These are phyloP conservation scores for Podospora conica DNA, from an alignment of 495 filamentous ascomycete genomes.

Conservation along the genomic window DNA sequence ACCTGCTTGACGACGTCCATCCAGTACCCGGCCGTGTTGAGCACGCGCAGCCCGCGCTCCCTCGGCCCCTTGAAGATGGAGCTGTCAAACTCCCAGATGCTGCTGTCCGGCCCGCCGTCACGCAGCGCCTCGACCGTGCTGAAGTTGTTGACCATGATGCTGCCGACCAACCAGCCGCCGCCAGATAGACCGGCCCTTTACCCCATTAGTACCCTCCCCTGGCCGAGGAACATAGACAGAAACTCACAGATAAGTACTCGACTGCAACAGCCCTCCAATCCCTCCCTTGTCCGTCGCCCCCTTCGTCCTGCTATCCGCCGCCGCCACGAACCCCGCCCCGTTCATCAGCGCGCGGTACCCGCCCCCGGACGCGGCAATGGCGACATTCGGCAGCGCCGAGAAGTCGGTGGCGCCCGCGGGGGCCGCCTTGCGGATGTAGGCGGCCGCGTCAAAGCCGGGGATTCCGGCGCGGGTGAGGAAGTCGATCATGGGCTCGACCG, in stretches of 20 bases:
- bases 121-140: conserved; percentile 61
- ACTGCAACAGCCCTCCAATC: conserved; percentile 80
- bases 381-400: conserved; percentile 59
- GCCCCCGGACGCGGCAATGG: conserved; percentile 57
- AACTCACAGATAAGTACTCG: conserved; percentile 65
- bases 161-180: conserved; percentile 82
- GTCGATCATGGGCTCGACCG: conserved; percentile 61
- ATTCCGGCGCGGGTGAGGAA: conserved; percentile 71
- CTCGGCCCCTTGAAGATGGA: conserved; percentile 58
- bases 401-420: conserved; percentile 53
- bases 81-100: conserved; percentile 71
- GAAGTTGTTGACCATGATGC: conserved; percentile 87
- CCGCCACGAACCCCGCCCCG: conserved; percentile 80
- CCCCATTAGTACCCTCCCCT: neutral
- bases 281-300: conserved; percentile 61
- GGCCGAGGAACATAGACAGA: no score
- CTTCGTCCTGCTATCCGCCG: conserved; percentile 70
- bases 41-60: conserved; percentile 26
- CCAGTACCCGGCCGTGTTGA: conserved; percentile 59
- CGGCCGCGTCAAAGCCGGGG: conserved; percentile 63
- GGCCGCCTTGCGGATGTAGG: conserved; percentile 55
- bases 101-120: conserved; percentile 45
- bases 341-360: conserved; percentile 86
- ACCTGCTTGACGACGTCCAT: conserved; percentile 56
- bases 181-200: conserved; percentile 66